A percentile compares a stretch with the other conserved stretches of the same genome.
Conservation (phyloP, 2,329 filamentous ascomycete genomes). For the Acrodontium crateriforme region DNA sequence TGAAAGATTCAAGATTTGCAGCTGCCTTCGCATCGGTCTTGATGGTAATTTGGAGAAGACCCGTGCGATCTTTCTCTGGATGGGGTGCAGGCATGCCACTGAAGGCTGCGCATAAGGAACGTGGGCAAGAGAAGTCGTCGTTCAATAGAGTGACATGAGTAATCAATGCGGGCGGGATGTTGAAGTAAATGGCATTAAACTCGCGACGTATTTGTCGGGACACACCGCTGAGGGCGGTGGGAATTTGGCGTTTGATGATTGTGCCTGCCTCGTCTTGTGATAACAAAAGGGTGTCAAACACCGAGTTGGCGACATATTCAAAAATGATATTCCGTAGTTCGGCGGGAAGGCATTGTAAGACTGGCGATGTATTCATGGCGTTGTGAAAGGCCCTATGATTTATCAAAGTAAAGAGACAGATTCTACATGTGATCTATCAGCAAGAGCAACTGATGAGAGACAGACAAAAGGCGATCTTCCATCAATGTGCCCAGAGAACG, state of each 20-base stretch:
- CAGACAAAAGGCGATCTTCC: too few species aligned
- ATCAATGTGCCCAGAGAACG: too few species aligned
- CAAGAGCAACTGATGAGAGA: too few species aligned
- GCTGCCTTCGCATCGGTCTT: too few species aligned
- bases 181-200: conserved; percentile 1
- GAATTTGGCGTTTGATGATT: background rate
- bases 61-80: background rate
- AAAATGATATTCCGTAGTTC: conserved; percentile 5
- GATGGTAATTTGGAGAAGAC: conserved; percentile 1
- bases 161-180: conserved; percentile 1
- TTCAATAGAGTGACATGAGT: conserved; percentile 4
- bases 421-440: too few species aligned
- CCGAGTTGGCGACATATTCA: conserved; percentile 3
- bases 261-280: background rate
- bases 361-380: background rate
- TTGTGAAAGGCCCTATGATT: too few species aligned
- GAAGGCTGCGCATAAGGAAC: conserved; percentile 1
- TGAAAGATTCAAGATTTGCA: too few species aligned
- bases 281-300: too few species aligned
- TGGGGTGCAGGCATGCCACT: conserved; percentile 1
- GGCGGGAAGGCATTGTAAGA: conserved; percentile 2
- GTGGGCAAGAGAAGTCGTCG: conserved; percentile 1
- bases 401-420: too few species aligned
- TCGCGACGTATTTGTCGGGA: conserved; percentile 2
- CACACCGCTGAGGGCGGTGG: conserved; percentile 1